Evolutionary conservation across 176 grass and related monocot genomes (phyloP).

Genomic region (Rhynchospora tenuis): DNA sequence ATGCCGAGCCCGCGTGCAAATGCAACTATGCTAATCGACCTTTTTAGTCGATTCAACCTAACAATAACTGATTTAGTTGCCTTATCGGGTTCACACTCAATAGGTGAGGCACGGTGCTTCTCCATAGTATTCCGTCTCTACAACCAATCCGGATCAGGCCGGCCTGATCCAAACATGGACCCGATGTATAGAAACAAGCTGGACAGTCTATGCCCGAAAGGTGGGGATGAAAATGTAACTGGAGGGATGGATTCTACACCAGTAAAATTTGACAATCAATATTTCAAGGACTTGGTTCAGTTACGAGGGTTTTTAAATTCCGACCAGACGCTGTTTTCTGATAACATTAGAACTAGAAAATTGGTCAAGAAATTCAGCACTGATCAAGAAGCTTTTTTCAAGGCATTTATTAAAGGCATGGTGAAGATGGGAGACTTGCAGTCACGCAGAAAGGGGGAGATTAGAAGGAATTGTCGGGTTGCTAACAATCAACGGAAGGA

Average conservation of each 20-base stretch:
- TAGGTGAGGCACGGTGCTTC: slow-evolving; percentile 84
- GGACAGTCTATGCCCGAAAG: slow-evolving; percentile 48
- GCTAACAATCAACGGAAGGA: slow-evolving; percentile 32
- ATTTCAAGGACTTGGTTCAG: slow-evolving; percentile 82
- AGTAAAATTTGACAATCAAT: slow-evolving; percentile 73
- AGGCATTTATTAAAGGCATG: slow-evolving; percentile 74
- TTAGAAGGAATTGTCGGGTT: slow-evolving; percentile 67
- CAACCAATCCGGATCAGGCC: slow-evolving; percentile 79
- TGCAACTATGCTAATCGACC: slow-evolving; percentile 45
- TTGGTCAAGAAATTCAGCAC: slow-evolving; percentile 39
- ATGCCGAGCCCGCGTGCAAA: slow-evolving; percentile 88
- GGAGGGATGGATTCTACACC: slow-evolving; percentile 69
- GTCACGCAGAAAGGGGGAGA: slow-evolving; percentile 60
- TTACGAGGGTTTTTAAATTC: slow-evolving; percentile 87
- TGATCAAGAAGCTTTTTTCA: slow-evolving; percentile 68
- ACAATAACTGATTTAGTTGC: slow-evolving; percentile 65
- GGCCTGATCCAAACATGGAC: slow-evolving; percentile 87
- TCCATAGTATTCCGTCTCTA: slow-evolving; percentile 90
- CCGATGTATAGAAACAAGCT: slow-evolving; percentile 34
- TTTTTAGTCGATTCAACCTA: slow-evolving; percentile 70
- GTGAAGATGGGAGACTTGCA: slow-evolving; percentile 85
- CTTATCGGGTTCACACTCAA: slow-evolving; percentile 83
- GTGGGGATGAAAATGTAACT: slow-evolving; percentile 56
- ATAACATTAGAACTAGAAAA: slow-evolving; percentile 31
- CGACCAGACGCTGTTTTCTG: slow-evolving; percentile 89